phyloP scores from a whole-genome alignment of 2,329 filamentous ascomycete species.

The Ceratocystis lukuohia region DNA sequence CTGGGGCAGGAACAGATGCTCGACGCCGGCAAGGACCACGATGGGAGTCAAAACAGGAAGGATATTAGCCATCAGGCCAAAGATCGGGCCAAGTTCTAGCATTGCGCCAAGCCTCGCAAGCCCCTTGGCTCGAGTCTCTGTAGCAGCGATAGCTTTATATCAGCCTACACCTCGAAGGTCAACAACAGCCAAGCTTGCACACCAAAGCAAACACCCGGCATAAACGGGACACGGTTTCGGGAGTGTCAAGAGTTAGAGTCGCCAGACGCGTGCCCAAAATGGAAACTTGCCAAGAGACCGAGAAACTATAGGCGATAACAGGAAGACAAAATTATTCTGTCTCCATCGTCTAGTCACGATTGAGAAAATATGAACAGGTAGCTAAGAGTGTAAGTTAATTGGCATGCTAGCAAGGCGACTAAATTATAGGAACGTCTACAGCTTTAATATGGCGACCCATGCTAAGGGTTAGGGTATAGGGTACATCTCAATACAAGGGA shows the following conservation, averaged over 20 bases:
- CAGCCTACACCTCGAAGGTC: background rate
- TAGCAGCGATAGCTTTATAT: background rate
- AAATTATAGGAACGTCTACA: background rate
- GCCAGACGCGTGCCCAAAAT: background rate
- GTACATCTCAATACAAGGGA: background rate
- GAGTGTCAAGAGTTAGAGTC: background rate
- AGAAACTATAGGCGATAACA: background rate
- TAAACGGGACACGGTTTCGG: slow-evolving; percentile 3
- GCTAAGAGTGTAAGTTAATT: too few species aligned
- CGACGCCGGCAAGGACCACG: slow-evolving; percentile 1
- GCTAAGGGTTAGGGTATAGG: background rate
- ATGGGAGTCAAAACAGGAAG: slow-evolving; percentile 4
- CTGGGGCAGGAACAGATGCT: slow-evolving; percentile 19
- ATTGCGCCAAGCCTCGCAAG: background rate
- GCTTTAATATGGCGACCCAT: background rate
- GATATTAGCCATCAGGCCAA: slow-evolving; percentile 1
- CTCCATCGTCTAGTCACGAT: too few species aligned
- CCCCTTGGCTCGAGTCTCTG: background rate
- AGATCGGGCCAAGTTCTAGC: background rate
- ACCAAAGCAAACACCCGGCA: background rate
- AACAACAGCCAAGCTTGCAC: background rate
- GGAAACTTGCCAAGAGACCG: background rate
- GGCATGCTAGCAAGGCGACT: background rate
- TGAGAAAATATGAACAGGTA: too few species aligned
- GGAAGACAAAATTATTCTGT: too few species aligned